Conservation (phyloP, 495 filamentous ascomycete genomes). For the Penicillium turbatum region DNA sequence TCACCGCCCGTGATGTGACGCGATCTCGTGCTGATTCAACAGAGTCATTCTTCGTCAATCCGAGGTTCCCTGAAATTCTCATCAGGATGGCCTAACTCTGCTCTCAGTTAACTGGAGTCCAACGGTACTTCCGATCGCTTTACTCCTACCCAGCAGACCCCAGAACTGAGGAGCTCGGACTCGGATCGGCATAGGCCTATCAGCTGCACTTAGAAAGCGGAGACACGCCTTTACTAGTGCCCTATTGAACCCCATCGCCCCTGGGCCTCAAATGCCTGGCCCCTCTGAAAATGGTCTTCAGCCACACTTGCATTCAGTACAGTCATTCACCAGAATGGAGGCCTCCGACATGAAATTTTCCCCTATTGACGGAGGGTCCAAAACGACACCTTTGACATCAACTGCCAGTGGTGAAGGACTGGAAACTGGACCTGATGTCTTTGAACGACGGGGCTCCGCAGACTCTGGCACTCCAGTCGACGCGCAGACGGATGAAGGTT, state of each 20-base stretch:
- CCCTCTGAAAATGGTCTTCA: constrained; percentile 26
- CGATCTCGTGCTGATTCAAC: background rate
- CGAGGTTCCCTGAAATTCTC: background rate
- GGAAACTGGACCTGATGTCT: constrained; percentile 39
- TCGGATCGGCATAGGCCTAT: constrained; percentile 32
- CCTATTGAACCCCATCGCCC: constrained; percentile 21
- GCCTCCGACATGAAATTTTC: constrained; percentile 35
- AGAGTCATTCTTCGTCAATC: background rate
- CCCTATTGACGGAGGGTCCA: constrained; percentile 33
- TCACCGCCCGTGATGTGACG: constrained; percentile 15
- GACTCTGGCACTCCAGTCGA: constrained; percentile 52
- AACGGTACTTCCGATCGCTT: background rate
- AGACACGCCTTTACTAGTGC: constrained; percentile 22
- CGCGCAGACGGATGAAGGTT: constrained; percentile 41
- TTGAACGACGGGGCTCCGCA: constrained; percentile 47
- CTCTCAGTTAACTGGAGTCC: background rate
- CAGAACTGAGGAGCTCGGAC: constrained; percentile 13
- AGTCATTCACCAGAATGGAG: constrained; percentile 55
- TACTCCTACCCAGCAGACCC: background rate
- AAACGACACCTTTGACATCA: constrained; percentile 20
- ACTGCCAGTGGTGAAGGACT: constrained; percentile 29
- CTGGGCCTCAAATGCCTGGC: constrained; percentile 25
- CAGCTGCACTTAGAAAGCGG: constrained; percentile 27
- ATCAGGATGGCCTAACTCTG: background rate
- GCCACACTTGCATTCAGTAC: constrained; percentile 37